A percentile compares a stretch with the other conserved stretches of the same genome.
These are phyloP conservation scores for Marasmius tenuissimus DNA, from an alignment of 1,284 basidiomycete genomes.

Conservation along the genomic window DNA sequence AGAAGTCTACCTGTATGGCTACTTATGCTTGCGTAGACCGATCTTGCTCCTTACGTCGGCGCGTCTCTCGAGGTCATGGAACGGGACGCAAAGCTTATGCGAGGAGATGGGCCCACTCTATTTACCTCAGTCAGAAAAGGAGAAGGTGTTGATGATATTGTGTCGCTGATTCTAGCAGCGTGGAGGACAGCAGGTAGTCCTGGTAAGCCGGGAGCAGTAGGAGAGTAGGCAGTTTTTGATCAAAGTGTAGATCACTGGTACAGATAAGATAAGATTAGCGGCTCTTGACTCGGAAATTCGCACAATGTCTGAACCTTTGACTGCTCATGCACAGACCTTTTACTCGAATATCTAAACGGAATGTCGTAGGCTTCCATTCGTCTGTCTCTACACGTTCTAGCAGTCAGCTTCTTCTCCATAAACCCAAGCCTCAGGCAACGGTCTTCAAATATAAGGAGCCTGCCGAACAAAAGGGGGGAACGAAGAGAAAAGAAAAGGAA, in stretches of 20 bases:
- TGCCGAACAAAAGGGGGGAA: slow-evolving; percentile 12
- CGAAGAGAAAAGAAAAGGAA: not conserved
- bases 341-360: not conserved
- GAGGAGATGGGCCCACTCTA: slow-evolving; percentile 91
- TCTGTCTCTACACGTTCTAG: slow-evolving; percentile 2
- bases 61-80: slow-evolving; percentile 96
- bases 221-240: not conserved
- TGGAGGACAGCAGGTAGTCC: slow-evolving; percentile 81
- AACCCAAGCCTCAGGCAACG: slow-evolving; percentile 3
- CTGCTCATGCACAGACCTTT: not conserved
- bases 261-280: not conserved
- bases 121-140: slow-evolving; percentile 87
- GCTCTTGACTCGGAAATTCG: not conserved
- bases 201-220: slow-evolving; percentile 55
- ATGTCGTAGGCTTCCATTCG: slow-evolving; percentile 11
- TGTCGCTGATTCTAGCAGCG: slow-evolving; percentile 82
- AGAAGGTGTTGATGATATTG: slow-evolving; percentile 82
- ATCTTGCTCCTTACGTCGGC: slow-evolving; percentile 90
- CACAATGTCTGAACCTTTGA: too few species aligned
- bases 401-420: slow-evolving; percentile 10
- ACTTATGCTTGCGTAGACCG: slow-evolving; percentile 55
- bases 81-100: slow-evolving; percentile 90
- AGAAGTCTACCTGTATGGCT: not conserved
- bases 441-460: slow-evolving; percentile 16
- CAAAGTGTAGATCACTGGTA: not conserved